Evolutionary conservation across 805 yeast genomes (phyloP).

Genomic region (Myxozyma neotropica): DNA sequence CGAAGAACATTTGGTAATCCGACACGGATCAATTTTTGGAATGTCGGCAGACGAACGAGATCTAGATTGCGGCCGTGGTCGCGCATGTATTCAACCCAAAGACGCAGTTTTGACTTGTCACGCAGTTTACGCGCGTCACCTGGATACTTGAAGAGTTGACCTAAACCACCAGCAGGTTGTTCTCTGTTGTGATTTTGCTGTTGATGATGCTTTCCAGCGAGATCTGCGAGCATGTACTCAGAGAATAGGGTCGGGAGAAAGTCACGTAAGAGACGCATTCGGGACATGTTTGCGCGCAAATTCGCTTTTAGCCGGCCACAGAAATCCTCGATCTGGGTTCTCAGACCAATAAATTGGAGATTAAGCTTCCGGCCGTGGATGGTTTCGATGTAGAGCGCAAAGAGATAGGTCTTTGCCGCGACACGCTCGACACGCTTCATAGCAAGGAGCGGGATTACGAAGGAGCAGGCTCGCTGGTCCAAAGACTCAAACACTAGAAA

Average conservation of each 20-base stretch:
- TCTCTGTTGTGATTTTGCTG: conserved; percentile 31
- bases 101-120: conserved; percentile 81
- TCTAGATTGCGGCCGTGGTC: conserved; percentile 84
- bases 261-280: conserved; percentile 62
- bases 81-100: conserved; percentile 91
- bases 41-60: conserved; percentile 70
- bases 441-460: conserved; percentile 73
- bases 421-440: conserved; percentile 83
- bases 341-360: conserved; percentile 75
- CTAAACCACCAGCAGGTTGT: conserved; percentile 82
- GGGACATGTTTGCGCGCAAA: conserved; percentile 62
- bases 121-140: conserved; percentile 78
- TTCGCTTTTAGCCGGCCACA: conserved; percentile 66
- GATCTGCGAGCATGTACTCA: conserved; percentile 63
- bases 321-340: conserved; percentile 78
- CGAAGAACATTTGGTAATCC: conserved; percentile 93
- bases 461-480: conserved; percentile 67
- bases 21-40: conserved; percentile 79
- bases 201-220: too few relatives aligned
- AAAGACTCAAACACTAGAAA: conserved; percentile 75
- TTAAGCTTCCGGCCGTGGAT: conserved; percentile 64
- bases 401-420: conserved; percentile 72
- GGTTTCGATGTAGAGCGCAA: conserved; percentile 73
- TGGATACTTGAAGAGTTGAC: conserved; percentile 81
- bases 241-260: conserved; percentile 78